Evolutionary conservation across 768 basidiomycete species (phyloP).

Genomic region (Pleurotus citrinopileatus): DNA sequence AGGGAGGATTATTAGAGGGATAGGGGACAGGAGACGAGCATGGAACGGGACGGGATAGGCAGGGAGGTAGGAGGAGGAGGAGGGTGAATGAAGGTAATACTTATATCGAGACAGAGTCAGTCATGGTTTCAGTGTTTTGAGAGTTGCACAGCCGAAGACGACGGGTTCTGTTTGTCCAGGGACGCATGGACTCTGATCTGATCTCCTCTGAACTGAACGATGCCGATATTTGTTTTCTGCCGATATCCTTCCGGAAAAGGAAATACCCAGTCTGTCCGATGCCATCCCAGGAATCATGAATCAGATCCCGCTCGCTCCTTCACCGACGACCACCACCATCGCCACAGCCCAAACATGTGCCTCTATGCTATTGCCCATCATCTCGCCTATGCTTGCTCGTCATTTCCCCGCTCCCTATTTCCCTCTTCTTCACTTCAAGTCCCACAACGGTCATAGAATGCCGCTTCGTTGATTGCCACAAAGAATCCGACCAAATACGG

Average conservation of each 20-base stretch:
- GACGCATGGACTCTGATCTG: constrained; percentile 8
- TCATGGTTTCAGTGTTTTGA: constrained; percentile 3
- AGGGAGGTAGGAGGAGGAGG: constrained; percentile 19
- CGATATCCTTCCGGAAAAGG: constrained; percentile 8
- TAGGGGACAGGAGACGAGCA: constrained; percentile 19
- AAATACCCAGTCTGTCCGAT: background rate
- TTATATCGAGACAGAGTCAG: constrained; percentile 9
- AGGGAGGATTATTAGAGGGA: constrained; percentile 16
- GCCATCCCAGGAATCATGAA: background rate
- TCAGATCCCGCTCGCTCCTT: background rate
- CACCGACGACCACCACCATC: constrained; percentile 3
- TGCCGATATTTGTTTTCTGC: constrained; percentile 5
- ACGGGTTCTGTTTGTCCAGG: constrained; percentile 12
- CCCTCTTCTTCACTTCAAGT: background rate
- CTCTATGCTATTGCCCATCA: background rate
- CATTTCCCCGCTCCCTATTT: background rate
- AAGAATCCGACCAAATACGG: constrained; percentile 9
- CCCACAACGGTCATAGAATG: constrained; percentile 22
- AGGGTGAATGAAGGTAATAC: constrained; percentile 11
- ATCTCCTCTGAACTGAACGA: constrained; percentile 1
- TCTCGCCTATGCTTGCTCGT: background rate
- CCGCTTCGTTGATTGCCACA: constrained; percentile 15
- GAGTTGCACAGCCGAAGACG: constrained; percentile 12
- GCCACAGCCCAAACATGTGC: background rate
- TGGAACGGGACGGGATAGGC: constrained; percentile 22